A percentile compares a stretch with the other conserved stretches of the same genome.
Evolutionary conservation across 2,329 filamentous ascomycete species (phyloP).

Genomic region (Claviceps humidiphila): DNA sequence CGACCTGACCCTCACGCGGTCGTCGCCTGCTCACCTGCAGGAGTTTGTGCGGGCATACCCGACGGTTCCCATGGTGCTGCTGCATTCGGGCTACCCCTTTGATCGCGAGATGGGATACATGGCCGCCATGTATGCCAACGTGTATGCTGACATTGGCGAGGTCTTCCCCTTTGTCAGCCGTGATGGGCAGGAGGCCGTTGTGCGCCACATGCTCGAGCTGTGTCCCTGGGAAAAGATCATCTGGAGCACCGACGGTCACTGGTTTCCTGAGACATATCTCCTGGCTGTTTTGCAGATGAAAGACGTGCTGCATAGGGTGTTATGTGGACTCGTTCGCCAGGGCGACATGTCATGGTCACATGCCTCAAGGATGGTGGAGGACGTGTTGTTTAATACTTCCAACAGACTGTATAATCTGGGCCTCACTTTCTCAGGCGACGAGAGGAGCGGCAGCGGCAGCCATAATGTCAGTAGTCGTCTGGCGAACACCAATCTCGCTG

Average conservation of each 20-base stretch:
- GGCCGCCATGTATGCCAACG: slow-evolving; percentile 63
- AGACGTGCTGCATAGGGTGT: slow-evolving; percentile 53
- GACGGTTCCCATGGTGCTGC: slow-evolving; percentile 58
- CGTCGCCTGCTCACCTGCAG: slow-evolving; percentile 67
- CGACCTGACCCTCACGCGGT: slow-evolving; percentile 55
- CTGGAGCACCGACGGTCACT: slow-evolving; percentile 72
- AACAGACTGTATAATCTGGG: slow-evolving; percentile 58
- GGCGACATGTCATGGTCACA: slow-evolving; percentile 47
- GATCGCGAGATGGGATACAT: slow-evolving; percentile 68
- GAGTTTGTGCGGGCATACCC: slow-evolving; percentile 57
- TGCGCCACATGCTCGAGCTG: slow-evolving; percentile 63
- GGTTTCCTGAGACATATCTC: slow-evolving; percentile 65
- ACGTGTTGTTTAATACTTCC: slow-evolving; percentile 64
- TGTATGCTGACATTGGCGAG: slow-evolving; percentile 71
- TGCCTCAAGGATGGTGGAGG: slow-evolving; percentile 49
- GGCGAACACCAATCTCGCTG: not conserved
- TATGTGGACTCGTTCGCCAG: slow-evolving; percentile 53
- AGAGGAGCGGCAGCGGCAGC: not conserved
- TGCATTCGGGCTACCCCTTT: slow-evolving; percentile 74
- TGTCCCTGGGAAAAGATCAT: slow-evolving; percentile 63
- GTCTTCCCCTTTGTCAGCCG: slow-evolving; percentile 69
- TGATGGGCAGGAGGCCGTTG: slow-evolving; percentile 57
- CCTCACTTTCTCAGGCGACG: not conserved
- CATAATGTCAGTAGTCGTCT: not conserved
- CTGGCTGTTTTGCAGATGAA: slow-evolving; percentile 60